A percentile compares a stretch with the other conserved stretches of the same genome.
Conservation (phyloP, 2,329 filamentous ascomycete species). For the Talaromyces sp. region DNA sequence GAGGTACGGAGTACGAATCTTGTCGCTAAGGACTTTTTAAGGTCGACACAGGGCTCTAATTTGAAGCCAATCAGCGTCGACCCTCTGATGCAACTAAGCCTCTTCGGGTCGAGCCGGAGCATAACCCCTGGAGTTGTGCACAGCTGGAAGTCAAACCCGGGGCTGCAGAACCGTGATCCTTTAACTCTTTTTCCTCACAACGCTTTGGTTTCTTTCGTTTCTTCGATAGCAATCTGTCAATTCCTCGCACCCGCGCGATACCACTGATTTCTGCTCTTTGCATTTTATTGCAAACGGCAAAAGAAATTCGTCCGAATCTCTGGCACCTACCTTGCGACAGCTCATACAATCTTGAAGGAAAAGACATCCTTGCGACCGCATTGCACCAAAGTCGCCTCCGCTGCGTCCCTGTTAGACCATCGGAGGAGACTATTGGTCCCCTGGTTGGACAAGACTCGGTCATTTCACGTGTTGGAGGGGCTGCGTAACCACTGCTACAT, state of each 20-base stretch:
- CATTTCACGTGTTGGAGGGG: neutral
- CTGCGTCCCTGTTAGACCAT: neutral
- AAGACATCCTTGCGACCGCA: neutral
- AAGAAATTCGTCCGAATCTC: too few relatives aligned
- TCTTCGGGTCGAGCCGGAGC: slow-evolving; percentile 5
- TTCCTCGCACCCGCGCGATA: neutral
- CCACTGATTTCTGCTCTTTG: neutral
- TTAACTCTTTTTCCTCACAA: slow-evolving; percentile 1
- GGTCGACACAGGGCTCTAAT: neutral
- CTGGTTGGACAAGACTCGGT: neutral
- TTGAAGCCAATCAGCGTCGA: neutral
- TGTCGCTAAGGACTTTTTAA: too few relatives aligned
- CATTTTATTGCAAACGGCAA: neutral
- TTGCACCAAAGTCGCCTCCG: neutral
- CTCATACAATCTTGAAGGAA: neutral
- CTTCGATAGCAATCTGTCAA: neutral
- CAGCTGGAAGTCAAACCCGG: slow-evolving; percentile 1
- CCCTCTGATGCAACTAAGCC: neutral
- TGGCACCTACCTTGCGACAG: neutral
- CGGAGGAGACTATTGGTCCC: neutral
- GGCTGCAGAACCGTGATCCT: neutral
- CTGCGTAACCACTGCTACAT: neutral
- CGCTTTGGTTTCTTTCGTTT: too few relatives aligned
- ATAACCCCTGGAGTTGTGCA: slow-evolving; percentile 2
- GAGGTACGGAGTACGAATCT: too few relatives aligned